Percentiles rank a stretch among this genome's conserved stretches.
Evolutionary conservation across 2,329 filamentous ascomycete species (phyloP).

Genomic region (Bisporella sp.): DNA sequence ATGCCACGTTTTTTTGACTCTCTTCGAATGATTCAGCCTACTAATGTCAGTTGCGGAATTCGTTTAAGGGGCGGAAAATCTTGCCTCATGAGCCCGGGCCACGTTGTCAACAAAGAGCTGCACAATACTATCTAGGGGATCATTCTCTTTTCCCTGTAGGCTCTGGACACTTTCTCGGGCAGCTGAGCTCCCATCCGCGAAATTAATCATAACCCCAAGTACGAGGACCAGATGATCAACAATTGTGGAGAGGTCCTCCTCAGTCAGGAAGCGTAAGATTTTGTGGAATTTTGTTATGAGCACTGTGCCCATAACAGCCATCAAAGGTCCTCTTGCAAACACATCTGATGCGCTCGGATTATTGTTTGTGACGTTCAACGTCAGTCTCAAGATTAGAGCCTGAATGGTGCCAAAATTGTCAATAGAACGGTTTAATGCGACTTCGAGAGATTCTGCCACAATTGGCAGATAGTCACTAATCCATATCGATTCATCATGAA

Average conservation of each 20-base stretch:
- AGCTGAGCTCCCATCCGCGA: conserved; percentile 67
- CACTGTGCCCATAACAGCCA: conserved; percentile 39
- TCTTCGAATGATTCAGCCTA: conserved; percentile 68
- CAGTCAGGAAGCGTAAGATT: conserved; percentile 40
- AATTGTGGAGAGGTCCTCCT: conserved; percentile 41
- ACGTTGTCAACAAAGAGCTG: conserved; percentile 61
- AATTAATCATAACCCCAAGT: conserved; percentile 79
- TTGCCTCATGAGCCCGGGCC: conserved; percentile 60
- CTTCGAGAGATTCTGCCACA: conserved; percentile 39
- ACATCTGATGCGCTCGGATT: conserved; percentile 60
- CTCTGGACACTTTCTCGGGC: conserved; percentile 46
- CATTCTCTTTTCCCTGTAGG: conserved; percentile 28
- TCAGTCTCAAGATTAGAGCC: conserved; percentile 50
- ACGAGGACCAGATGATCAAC: conserved; percentile 71
- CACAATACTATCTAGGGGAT: conserved; percentile 53
- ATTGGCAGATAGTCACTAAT: conserved; percentile 43
- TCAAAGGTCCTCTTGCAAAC: conserved; percentile 56
- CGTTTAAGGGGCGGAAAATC: conserved; percentile 21
- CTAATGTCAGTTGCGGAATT: conserved; percentile 5
- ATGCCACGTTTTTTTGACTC: conserved; percentile 71
- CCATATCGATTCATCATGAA: conserved; percentile 37
- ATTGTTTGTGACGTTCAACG: conserved; percentile 82
- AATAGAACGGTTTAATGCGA: conserved; percentile 30
- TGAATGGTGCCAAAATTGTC: conserved; percentile 30
- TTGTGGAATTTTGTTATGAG: conserved; percentile 45